Evolutionary conservation across 352 stramenopile species (phyloP), one percentile per base, ranked within the genome.

Genomic region (Globisporangium rhizosaccharum): DNA sequence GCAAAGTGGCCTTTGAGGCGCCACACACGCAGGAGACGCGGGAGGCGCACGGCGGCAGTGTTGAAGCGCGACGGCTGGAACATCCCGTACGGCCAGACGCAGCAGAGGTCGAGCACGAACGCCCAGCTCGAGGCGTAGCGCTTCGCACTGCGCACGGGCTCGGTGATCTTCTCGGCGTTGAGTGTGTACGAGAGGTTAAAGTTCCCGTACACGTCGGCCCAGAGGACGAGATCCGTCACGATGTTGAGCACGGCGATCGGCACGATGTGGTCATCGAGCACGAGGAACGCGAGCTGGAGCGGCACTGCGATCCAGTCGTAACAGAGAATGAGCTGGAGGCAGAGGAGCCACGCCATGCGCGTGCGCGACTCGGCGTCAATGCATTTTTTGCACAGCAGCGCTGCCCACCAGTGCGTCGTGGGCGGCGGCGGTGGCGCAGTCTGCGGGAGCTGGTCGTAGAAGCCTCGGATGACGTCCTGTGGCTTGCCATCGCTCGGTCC

Each of bases 261-360:
- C 55, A 64, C 72, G 30, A 61, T 64, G 52, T 68, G 53, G 53
- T 62, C 39, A 30, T 70, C 48, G 54, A 72, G 49, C 3, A 87
- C 53, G 26, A 62, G 53, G 50, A 87, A 87, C 14, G 73, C 65
- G 14, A 87, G 72, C 39, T 82, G 68, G 3, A 85, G 56, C 0
- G 75, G 77, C 7, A 85, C 53, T 15, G 72, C 46, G 3, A 83
- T 59, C 78, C 75, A 86, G 53, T 86, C 82, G 67, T 85, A 85
- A 55, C 69, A 75, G 28, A 70, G 61, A 30, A 71, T 58, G 5
- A 72, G 39, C 25, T 79, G 62, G 15, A 87, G 55, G 9, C 64
- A 48, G n/a, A 76, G 12, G 25, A 85, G 69, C 77, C 73, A 87
- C 7, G 53, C 47, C 63, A 87, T 85, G 7, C 77, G 61, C 47